phyloP scores from a whole-genome alignment of 768 basidiomycete species.

The Leccinum boreale region DNA sequence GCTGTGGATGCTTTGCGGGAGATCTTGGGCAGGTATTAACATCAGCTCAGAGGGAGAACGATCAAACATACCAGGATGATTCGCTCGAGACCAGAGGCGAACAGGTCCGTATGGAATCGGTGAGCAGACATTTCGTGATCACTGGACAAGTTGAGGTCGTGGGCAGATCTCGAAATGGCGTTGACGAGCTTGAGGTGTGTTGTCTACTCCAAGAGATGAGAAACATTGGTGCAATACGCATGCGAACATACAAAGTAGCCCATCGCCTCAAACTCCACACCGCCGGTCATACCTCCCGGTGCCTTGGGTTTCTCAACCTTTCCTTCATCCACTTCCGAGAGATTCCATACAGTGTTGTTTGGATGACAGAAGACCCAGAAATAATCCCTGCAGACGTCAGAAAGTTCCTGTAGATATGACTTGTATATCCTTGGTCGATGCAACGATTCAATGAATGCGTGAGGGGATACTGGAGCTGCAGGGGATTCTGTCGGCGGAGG shows the following conservation, averaged over 20 bases:
- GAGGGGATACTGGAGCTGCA: slow-evolving; percentile 59
- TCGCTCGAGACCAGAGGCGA: slow-evolving; percentile 88
- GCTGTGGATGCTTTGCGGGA: slow-evolving; percentile 91
- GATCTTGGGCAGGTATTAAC: slow-evolving; percentile 49
- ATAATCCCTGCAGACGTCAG: slow-evolving; percentile 89
- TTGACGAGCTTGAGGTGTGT: slow-evolving; percentile 87
- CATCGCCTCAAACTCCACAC: slow-evolving; percentile 98
- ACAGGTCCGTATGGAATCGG: slow-evolving; percentile 82
- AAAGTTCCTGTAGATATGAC: slow-evolving; percentile 77
- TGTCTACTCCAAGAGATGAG: slow-evolving; percentile 50
- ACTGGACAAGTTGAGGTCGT: slow-evolving; percentile 60
- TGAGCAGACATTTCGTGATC: slow-evolving; percentile 76
- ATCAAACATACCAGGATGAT: slow-evolving; percentile 71
- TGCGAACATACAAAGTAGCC: slow-evolving; percentile 75
- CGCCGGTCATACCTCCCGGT: slow-evolving; percentile 97
- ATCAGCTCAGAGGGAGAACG: not conserved
- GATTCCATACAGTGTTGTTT: slow-evolving; percentile 86
- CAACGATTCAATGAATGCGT: slow-evolving; percentile 75
- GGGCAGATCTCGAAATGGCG: slow-evolving; percentile 62
- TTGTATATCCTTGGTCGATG: slow-evolving; percentile 75
- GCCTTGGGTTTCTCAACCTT: slow-evolving; percentile 88
- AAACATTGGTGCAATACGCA: not conserved
- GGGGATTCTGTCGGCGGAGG: slow-evolving; percentile 65
- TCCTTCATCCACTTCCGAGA: slow-evolving; percentile 78
- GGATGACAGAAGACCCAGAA: slow-evolving; percentile 98